These are phyloP conservation scores for Phytophthora citricola DNA, from an alignment of 352 stramenopile species.

Conservation along the genomic window DNA sequence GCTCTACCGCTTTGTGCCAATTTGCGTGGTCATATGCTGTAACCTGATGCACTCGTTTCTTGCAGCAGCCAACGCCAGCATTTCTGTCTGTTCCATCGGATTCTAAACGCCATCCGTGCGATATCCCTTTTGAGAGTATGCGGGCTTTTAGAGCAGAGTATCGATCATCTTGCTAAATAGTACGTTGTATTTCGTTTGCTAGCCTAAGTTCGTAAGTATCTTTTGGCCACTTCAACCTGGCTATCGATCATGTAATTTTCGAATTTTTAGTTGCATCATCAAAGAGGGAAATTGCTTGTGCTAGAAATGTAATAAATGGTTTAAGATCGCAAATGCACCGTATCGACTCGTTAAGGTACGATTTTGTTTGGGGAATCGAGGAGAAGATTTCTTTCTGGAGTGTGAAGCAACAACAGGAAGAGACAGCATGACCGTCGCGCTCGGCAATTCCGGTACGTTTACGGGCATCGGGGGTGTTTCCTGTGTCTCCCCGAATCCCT, in stretches of 20 bases:
- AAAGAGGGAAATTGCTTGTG: neutral
- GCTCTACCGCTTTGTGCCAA: too few species aligned
- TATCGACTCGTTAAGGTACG: constrained; percentile 23
- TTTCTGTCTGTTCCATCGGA: too few species aligned
- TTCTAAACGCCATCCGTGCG: too few species aligned
- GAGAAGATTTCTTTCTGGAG: constrained; percentile 49
- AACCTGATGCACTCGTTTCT: too few species aligned
- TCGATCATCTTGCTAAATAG: too few species aligned
- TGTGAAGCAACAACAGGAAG: constrained; percentile 42
- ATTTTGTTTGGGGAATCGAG: constrained; percentile 17
- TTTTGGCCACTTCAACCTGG: constrained; percentile 32
- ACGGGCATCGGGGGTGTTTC: neutral
- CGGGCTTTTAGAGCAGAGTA: too few species aligned
- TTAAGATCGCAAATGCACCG: constrained; percentile 14
- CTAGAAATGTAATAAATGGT: constrained; percentile 22
- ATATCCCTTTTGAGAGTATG: too few species aligned
- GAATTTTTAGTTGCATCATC: neutral
- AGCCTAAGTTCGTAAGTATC: constrained; percentile 9
- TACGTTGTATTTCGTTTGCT: too few species aligned
- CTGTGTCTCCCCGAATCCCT: constrained; percentile 1
- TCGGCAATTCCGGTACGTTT: constrained; percentile 69
- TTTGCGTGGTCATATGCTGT: too few species aligned
- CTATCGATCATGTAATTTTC: constrained; percentile 6
- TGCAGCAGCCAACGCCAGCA: too few species aligned
- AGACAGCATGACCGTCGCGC: constrained; percentile 54